These are phyloP conservation scores for Botrytis deweyae DNA, from an alignment of 2,329 filamentous ascomycete species.

Conservation along the genomic window DNA sequence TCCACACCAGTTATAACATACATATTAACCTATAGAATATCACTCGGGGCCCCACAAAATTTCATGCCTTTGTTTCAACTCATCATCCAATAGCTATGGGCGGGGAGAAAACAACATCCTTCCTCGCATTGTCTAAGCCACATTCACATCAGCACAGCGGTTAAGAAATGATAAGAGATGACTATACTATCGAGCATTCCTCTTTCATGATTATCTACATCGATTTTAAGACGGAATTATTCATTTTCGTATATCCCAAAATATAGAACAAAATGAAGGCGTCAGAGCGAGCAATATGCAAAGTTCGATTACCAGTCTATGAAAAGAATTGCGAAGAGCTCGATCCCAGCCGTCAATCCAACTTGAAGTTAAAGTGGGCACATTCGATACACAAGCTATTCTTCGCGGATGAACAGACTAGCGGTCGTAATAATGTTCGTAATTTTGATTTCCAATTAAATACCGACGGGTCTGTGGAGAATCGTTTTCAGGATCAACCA, in stretches of 20 bases:
- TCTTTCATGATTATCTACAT: neutral
- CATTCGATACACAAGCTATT: neutral
- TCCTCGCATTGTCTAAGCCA: neutral
- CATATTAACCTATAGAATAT: too few relatives aligned
- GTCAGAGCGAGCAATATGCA: constrained; percentile 3
- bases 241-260: neutral
- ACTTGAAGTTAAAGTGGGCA: neutral
- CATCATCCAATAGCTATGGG: neutral
- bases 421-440: neutral
- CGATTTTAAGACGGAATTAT: neutral
- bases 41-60: too few relatives aligned
- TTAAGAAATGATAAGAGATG: neutral
- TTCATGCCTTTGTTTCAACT: too few relatives aligned
- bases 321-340: neutral
- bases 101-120: neutral
- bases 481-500: neutral
- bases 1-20: too few relatives aligned
- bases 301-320: neutral
- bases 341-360: neutral
- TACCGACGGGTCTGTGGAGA: neutral
- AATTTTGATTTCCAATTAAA: neutral
- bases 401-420: neutral
- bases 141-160: neutral
- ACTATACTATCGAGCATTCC: neutral
- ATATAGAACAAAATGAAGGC: neutral